Evolutionary conservation across 352 stramenopile genomes (phyloP), one percentile per base, ranked within the genome.

Genomic region (Phytophthora agathidicida): DNA sequence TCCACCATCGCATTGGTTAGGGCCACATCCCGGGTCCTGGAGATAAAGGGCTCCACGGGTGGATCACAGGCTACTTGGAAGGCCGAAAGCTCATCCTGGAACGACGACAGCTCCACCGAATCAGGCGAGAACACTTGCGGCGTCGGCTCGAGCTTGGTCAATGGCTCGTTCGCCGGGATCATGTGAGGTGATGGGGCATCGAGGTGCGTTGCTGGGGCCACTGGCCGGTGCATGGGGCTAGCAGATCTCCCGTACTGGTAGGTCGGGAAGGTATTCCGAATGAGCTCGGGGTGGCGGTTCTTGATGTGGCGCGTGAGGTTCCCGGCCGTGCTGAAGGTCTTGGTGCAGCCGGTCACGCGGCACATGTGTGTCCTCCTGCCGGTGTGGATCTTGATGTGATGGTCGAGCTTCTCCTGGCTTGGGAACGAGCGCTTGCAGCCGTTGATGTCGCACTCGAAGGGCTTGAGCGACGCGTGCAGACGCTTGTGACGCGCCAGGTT

Each of bases 221-320:
- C 32, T 46, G 62, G 41, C 17, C 43, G 66, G 23, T 53, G 47
- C 6, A 50, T 22, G 30, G 33, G 37, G 5, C 37, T 49, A 7
- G 37, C 42, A n/a, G n/a, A n/a, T 0, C 26, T 50, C 3, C 28
- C 36, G 53, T 60, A 62, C 32, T 65, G 62, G 22, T 65, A 65
- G 24, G 45, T 52, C 23, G 48, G 49, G 27, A 57, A 56, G 1
- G 43, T 27, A 23, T 16, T 51, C 31, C 41, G 69, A 23, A 67
- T 47, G 28, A 79, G 51, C 49, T 79, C 61, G 24, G 66, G 61
- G 45, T 79, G 70, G 32, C 77, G 68, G 32, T 77, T 78, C 55
- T 82, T 81, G 53, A 67, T 73, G 59, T 85, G 75, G 16, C 75
- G 75, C 31, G 75, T 77, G 44, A 85, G 66, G 50, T 85, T 85